Conservation (phyloP, 495 filamentous ascomycete species). For the Penicillium samsonianum region DNA sequence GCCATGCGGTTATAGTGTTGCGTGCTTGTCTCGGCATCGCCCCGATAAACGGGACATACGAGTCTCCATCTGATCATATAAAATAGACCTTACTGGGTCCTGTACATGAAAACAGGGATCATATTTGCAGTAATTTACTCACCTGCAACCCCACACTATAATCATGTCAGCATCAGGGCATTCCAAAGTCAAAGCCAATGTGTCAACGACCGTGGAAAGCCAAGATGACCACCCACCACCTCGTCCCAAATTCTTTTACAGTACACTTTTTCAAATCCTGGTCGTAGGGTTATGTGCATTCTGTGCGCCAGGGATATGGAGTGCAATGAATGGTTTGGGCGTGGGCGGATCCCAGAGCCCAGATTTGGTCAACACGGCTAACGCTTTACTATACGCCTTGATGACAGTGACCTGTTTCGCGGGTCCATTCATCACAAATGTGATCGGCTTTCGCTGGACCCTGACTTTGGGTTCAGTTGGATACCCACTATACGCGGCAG, state of each 20-base stretch:
- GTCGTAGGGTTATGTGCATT: conserved; percentile 56
- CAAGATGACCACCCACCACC: conserved; percentile 1
- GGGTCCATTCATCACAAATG: conserved; percentile 22
- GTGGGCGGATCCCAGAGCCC: conserved; percentile 56
- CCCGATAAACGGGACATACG: neutral
- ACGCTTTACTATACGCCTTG: conserved; percentile 48
- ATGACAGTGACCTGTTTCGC: conserved; percentile 29
- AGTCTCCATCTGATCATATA: neutral
- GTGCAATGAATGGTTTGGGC: conserved; percentile 56
- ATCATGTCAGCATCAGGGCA: neutral
- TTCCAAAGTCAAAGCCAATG: neutral
- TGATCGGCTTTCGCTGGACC: conserved; percentile 50
- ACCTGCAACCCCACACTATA: neutral
- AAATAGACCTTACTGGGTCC: neutral
- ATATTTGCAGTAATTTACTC: neutral
- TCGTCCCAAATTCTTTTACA: conserved; percentile 31
- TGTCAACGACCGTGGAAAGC: neutral
- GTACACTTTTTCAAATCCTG: conserved; percentile 56
- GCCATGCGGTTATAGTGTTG: conserved; percentile 9
- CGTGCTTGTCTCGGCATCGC: conserved; percentile 17
- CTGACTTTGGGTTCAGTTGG: conserved; percentile 55
- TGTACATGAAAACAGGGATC: neutral
- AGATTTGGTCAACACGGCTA: conserved; percentile 57
- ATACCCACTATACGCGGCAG: conserved; percentile 56
- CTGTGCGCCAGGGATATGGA: conserved; percentile 60